phyloP scores from a whole-genome alignment of 2,329 filamentous ascomycete genomes.

The Zymoseptoria brevis region DNA sequence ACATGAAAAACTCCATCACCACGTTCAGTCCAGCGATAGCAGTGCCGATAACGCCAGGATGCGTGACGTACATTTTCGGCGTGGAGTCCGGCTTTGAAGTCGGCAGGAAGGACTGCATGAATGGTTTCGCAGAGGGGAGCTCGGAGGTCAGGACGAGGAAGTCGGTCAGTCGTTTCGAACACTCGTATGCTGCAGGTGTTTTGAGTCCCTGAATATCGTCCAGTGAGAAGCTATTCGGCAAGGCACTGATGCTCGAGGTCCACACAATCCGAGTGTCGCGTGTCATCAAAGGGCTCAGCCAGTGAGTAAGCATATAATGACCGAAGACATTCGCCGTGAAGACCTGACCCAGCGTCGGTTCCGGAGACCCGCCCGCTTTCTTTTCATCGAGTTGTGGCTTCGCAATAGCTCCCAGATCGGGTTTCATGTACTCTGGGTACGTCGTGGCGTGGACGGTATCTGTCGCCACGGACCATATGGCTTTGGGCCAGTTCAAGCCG shows the following conservation, averaged over 20 bases:
- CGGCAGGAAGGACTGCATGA: constrained; percentile 51
- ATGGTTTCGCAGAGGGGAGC: constrained; percentile 55
- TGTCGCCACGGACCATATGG: constrained; percentile 50
- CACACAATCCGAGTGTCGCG: constrained; percentile 64
- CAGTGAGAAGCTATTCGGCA: constrained; percentile 48
- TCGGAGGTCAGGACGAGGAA: constrained; percentile 66
- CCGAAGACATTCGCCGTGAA: constrained; percentile 93
- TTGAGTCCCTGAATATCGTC: constrained; percentile 70
- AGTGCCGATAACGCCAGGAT: constrained; percentile 81
- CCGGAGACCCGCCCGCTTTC: constrained; percentile 23
- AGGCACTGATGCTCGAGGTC: constrained; percentile 74
- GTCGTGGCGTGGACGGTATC: constrained; percentile 62
- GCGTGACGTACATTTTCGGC: constrained; percentile 69
- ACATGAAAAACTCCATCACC: constrained; percentile 63
- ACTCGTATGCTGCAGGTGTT: constrained; percentile 65
- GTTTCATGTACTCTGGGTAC: constrained; percentile 70
- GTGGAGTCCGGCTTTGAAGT: constrained; percentile 21
- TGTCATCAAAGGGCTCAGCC: constrained; percentile 63
- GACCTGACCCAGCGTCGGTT: constrained; percentile 64
- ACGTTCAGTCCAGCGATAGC: constrained; percentile 67
- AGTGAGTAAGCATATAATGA: constrained; percentile 82
- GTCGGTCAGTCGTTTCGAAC: constrained; percentile 80
- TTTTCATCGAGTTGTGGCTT: constrained; percentile 40
- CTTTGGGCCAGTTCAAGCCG: constrained; percentile 61
- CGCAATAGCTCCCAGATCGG: constrained; percentile 48